Percentiles rank a stretch among this genome's conserved stretches.
phyloP scores from a whole-genome alignment of 306 rosid species.

The Malus orientalis region DNA sequence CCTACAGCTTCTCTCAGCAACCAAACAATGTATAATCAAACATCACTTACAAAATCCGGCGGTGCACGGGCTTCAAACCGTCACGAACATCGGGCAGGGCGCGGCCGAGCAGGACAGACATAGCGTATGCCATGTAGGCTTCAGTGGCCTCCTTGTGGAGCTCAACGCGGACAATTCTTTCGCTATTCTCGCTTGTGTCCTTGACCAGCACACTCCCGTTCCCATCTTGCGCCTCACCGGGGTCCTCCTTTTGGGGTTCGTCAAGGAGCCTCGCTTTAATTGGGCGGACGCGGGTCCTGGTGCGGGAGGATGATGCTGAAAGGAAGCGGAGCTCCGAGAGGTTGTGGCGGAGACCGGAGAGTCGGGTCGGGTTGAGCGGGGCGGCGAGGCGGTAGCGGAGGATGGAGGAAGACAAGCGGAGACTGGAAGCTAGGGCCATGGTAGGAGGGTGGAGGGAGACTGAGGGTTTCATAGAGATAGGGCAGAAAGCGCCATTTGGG shows the following conservation, averaged over 20 bases:
- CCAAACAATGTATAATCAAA: neutral
- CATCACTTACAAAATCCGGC: constrained; percentile 76
- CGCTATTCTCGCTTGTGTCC: constrained; percentile 27
- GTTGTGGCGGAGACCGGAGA: constrained; percentile 20
- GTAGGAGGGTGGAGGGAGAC: constrained; percentile 1
- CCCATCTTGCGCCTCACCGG: constrained; percentile 14
- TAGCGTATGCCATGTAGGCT: constrained; percentile 84
- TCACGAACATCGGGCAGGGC: constrained; percentile 96
- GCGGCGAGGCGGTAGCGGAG: constrained; percentile 41
- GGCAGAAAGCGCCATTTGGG: neutral
- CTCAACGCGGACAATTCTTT: constrained; percentile 46
- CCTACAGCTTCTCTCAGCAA: neutral
- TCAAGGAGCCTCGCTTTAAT: constrained; percentile 26
- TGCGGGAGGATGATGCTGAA: constrained; percentile 18
- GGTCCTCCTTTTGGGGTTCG: constrained; percentile 17
- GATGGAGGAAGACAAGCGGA: constrained; percentile 46
- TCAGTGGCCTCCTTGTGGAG: constrained; percentile 85
- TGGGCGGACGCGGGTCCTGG: constrained; percentile 2
- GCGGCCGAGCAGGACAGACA: constrained; percentile 93
- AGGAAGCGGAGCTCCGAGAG: constrained; percentile 50
- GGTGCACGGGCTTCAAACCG: constrained; percentile 91
- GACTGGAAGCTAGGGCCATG: constrained; percentile 65
- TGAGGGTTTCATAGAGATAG: neutral
- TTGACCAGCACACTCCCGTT: constrained; percentile 52
- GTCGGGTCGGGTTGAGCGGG: constrained; percentile 14